These are phyloP conservation scores for Catenaria anguillulae DNA, from an alignment of 371 early-diverging fungal genomes.

Conservation along the genomic window DNA sequence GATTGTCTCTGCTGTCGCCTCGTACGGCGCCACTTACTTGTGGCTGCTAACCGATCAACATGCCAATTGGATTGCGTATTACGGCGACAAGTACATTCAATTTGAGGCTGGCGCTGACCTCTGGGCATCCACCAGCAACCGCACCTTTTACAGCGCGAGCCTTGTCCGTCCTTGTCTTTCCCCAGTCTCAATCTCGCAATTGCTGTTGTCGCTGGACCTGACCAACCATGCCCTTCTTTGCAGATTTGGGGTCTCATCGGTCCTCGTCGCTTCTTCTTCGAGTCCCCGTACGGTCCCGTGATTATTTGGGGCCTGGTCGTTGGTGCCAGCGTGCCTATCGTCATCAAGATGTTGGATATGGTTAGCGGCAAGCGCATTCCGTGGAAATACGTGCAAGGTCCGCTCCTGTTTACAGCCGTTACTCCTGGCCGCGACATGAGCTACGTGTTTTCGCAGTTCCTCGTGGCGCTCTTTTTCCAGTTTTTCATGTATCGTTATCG, in stretches of 20 bases:
- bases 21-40: constrained; percentile 47
- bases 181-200: too few relatives aligned
- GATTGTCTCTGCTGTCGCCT: constrained; percentile 37
- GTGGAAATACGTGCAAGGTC: neutral
- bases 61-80: neutral
- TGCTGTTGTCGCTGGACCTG: too few relatives aligned
- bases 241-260: neutral
- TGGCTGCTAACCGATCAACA: constrained; percentile 18
- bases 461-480: constrained; percentile 47
- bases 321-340: neutral
- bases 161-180: too few relatives aligned
- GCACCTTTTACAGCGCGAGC: too few relatives aligned
- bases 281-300: neutral
- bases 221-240: too few relatives aligned
- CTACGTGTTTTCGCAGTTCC: constrained; percentile 32
- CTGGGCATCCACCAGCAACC: too few relatives aligned
- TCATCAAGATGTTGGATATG: neutral
- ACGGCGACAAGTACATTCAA: too few relatives aligned
- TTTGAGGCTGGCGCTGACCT: too few relatives aligned
- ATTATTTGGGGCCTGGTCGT: neutral
- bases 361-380: neutral
- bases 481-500: constrained; percentile 34
- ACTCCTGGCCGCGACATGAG: neutral
- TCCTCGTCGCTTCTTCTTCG: neutral
- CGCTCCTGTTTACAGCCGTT: neutral